phyloP scores from a whole-genome alignment of 2,329 filamentous ascomycete genomes.

The Rhytidhysteron rufulum region DNA sequence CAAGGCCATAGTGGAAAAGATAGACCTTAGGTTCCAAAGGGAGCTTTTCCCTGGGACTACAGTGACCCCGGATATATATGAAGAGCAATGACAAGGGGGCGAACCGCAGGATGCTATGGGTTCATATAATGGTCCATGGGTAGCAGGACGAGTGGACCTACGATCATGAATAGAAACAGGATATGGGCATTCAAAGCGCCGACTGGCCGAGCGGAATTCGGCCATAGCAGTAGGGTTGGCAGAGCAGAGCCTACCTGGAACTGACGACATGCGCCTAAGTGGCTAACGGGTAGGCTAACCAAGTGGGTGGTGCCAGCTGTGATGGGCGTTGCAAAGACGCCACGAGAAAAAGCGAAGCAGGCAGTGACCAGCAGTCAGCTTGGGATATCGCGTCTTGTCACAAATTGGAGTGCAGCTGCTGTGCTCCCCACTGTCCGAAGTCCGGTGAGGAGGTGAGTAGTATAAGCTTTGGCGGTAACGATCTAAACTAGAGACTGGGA shows the following conservation, averaged over 20 bases:
- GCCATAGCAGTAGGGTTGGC: slow-evolving; percentile 13
- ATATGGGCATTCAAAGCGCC: slow-evolving; percentile 17
- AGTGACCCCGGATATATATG: slow-evolving; percentile 4
- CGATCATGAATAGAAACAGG: background rate
- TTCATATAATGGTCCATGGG: slow-evolving; percentile 6
- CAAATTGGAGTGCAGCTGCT: background rate
- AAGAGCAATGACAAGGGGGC: background rate
- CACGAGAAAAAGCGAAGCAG: background rate
- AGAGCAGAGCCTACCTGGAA: slow-evolving; percentile 15
- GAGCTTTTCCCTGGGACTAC: slow-evolving; percentile 4
- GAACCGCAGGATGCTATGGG: background rate
- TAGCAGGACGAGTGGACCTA: slow-evolving; percentile 9
- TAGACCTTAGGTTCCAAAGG: slow-evolving; percentile 2
- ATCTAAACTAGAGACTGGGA: background rate
- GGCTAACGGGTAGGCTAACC: background rate
- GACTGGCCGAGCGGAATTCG: slow-evolving; percentile 15
- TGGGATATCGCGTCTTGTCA: slow-evolving; percentile 1
- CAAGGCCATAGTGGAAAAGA: slow-evolving; percentile 25
- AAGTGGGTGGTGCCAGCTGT: background rate
- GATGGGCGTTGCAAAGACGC: background rate
- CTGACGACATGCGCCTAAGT: background rate
- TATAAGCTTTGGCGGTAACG: background rate
- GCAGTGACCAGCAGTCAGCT: too few species aligned
- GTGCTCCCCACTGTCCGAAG: slow-evolving; percentile 4
- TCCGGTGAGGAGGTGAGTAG: background rate